phyloP scores from a whole-genome alignment of 805 yeast genomes.

The Yamadazyma ubonensis region DNA sequence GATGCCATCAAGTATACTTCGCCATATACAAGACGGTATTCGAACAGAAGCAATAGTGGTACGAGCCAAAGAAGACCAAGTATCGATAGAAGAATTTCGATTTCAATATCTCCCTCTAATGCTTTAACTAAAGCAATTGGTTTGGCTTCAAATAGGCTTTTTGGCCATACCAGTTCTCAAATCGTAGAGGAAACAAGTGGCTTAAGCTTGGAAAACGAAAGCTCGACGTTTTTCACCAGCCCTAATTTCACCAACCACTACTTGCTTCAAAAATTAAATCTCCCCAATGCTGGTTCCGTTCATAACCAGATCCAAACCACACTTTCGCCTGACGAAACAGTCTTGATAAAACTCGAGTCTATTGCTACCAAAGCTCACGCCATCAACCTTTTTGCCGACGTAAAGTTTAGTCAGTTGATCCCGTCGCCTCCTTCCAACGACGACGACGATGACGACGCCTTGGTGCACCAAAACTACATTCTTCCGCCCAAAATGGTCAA shows the following conservation, averaged over 20 bases:
- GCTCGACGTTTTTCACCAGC: slow-evolving; percentile 18
- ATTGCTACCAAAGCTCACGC: slow-evolving; percentile 91
- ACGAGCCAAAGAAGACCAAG: slow-evolving; percentile 59
- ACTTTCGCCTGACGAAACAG: slow-evolving; percentile 32
- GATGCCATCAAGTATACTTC: slow-evolving; percentile 14
- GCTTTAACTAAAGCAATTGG: slow-evolving; percentile 87
- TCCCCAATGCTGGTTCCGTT: slow-evolving; percentile 28
- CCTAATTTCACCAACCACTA: slow-evolving; percentile 37
- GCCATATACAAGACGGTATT: slow-evolving; percentile 18
- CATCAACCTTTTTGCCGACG: slow-evolving; percentile 83
- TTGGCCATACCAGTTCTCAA: slow-evolving; percentile 47
- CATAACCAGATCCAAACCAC: slow-evolving; percentile 11
- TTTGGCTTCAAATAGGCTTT: slow-evolving; percentile 81
- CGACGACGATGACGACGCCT: slow-evolving; percentile 33
- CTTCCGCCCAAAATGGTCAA: slow-evolving; percentile 59
- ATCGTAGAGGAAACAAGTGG: slow-evolving; percentile 7
- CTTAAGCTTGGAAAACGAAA: slow-evolving; percentile 14
- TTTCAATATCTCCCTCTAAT: slow-evolving; percentile 76
- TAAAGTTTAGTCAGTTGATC: slow-evolving; percentile 79
- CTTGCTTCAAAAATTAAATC: slow-evolving; percentile 32
- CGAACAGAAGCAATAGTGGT: slow-evolving; percentile 9
- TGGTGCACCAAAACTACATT: slow-evolving; percentile 37
- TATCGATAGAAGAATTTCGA: slow-evolving; percentile 61
- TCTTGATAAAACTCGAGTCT: slow-evolving; percentile 55
- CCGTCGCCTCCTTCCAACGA: slow-evolving; percentile 65